A percentile compares a stretch with the other conserved stretches of the same genome.
These are phyloP conservation scores for Albifimbria verrucaria DNA, from an alignment of 2,329 filamentous ascomycete species.

Conservation along the genomic window DNA sequence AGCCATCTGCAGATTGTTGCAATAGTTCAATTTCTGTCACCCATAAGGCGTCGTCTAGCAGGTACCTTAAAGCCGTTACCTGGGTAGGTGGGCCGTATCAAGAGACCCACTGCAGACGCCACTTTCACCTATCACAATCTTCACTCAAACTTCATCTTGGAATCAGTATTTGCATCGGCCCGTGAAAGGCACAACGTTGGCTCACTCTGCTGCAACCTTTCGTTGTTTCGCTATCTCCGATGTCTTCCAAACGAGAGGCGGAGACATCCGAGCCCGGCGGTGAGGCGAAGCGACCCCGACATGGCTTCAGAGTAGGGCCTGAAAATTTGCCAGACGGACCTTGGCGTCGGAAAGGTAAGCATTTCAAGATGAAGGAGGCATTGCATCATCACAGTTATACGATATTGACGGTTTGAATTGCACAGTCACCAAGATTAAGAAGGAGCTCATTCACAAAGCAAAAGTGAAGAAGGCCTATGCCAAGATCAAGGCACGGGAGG, in stretches of 20 bases:
- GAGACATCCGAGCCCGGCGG: conserved; percentile 26
- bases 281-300: conserved; percentile 51
- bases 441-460: conserved; percentile 83
- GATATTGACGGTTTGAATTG: not conserved
- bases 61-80: too few relatives aligned
- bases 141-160: too few relatives aligned
- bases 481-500: conserved; percentile 66
- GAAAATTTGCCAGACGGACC: conserved; percentile 88
- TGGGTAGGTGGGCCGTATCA: too few relatives aligned
- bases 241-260: conserved; percentile 29
- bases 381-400: not conserved
- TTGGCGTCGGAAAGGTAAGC: conserved; percentile 70
- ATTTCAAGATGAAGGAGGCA: not conserved
- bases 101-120: too few relatives aligned
- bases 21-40: too few relatives aligned
- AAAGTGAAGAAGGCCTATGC: conserved; percentile 91
- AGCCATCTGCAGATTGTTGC: too few relatives aligned
- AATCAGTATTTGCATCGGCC: too few relatives aligned
- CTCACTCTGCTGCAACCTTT: not conserved
- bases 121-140: too few relatives aligned
- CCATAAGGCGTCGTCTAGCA: too few relatives aligned
- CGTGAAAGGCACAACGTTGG: too few relatives aligned
- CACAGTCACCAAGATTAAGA: conserved; percentile 82
- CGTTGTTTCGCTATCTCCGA: conserved; percentile 9
- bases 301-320: conserved; percentile 83